Evolutionary conservation across 768 basidiomycete species (phyloP).

Genomic region (Leccinum subtestaceum): DNA sequence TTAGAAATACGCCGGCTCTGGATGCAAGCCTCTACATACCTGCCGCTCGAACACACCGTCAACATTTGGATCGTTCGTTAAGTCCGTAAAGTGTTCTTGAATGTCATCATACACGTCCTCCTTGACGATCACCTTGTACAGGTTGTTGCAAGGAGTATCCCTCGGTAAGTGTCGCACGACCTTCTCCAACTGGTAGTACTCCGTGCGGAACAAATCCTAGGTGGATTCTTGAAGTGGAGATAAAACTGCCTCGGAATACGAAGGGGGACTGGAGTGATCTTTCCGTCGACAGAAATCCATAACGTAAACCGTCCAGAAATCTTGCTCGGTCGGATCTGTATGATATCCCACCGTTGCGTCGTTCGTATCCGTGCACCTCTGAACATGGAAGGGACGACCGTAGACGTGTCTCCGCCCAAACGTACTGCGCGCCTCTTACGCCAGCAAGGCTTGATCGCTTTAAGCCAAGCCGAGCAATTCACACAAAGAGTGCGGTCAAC

Average conservation of each 20-base stretch:
- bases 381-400: conserved; percentile 72
- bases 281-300: conserved; percentile 82
- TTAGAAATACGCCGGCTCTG: neutral
- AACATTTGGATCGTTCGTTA: no score
- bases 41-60: no score
- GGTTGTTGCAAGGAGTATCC: conserved; percentile 68
- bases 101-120: conserved; percentile 86
- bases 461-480: conserved; percentile 77
- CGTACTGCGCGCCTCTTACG: conserved; percentile 52
- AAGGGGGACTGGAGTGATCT: conserved; percentile 76
- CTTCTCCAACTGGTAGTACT: conserved; percentile 68
- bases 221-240: conserved; percentile 76
- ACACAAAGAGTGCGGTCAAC: neutral
- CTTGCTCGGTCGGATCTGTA: conserved; percentile 81
- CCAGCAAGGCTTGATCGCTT: conserved; percentile 45
- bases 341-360: conserved; percentile 82
- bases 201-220: conserved; percentile 63
- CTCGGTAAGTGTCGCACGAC: conserved; percentile 79
- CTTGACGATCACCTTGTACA: conserved; percentile 79
- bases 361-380: conserved; percentile 54
- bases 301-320: conserved; percentile 82
- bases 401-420: conserved; percentile 39
- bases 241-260: conserved; percentile 92
- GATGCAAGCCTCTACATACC: conserved; percentile 40
- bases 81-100: no score